phyloP scores from a whole-genome alignment of 2,329 filamentous ascomycete genomes.

The Penicillium sp. region DNA sequence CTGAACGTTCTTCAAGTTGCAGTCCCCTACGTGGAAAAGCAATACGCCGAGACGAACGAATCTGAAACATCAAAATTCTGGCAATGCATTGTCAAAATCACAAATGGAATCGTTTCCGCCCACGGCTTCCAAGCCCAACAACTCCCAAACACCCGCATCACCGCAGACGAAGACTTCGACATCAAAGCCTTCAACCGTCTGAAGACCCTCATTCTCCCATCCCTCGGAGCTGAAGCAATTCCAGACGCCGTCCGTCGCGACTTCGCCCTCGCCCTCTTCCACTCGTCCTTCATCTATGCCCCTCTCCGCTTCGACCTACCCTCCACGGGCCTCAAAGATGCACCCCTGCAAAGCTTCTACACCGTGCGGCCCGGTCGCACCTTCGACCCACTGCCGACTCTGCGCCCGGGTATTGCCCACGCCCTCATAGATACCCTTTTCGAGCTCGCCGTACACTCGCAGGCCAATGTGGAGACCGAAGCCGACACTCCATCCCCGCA shows the following conservation, averaged over 20 bases:
- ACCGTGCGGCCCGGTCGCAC: slow-evolving; percentile 69
- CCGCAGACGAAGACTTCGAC: slow-evolving; percentile 76
- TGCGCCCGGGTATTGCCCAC: slow-evolving; percentile 72
- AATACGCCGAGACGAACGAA: slow-evolving; percentile 30
- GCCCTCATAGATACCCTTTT: slow-evolving; percentile 79
- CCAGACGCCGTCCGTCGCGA: slow-evolving; percentile 64
- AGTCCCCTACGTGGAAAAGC: slow-evolving; percentile 59
- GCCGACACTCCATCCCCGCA: slow-evolving; percentile 26
- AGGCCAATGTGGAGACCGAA: slow-evolving; percentile 28
- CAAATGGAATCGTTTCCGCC: slow-evolving; percentile 68
- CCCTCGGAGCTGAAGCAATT: slow-evolving; percentile 65
- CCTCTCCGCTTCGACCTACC: slow-evolving; percentile 63
- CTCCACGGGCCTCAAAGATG: slow-evolving; percentile 40
- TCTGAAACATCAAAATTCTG: slow-evolving; percentile 62
- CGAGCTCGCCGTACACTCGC: slow-evolving; percentile 59
- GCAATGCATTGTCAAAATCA: slow-evolving; percentile 64
- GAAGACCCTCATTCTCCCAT: slow-evolving; percentile 66
- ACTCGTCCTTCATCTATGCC: slow-evolving; percentile 75
- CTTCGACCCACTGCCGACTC: slow-evolving; percentile 62
- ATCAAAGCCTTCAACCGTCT: slow-evolving; percentile 70
- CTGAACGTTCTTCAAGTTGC: slow-evolving; percentile 67
- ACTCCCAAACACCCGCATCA: slow-evolving; percentile 48
- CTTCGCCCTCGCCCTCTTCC: slow-evolving; percentile 76
- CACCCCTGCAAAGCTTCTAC: slow-evolving; percentile 62
- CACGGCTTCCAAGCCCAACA: slow-evolving; percentile 52